Evolutionary conservation across 2,329 filamentous ascomycete genomes (phyloP), one percentile per base, ranked within the genome.

Genomic region (Metarhizium rileyi): DNA sequence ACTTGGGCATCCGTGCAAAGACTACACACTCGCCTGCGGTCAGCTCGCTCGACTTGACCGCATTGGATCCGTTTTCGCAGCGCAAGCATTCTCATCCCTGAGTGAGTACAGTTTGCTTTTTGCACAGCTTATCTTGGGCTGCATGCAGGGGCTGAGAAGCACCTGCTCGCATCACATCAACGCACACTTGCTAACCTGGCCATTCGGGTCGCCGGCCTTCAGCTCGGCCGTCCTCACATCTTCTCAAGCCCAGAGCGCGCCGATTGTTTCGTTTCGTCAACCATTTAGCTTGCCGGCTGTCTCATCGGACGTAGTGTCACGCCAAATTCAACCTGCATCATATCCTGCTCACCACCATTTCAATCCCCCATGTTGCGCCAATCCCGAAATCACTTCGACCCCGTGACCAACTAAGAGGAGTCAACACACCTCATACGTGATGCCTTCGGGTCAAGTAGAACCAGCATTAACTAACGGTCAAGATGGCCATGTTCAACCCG

Each of bases 391-490:
- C 48, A 52, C 44, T 48, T 56, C 53, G 50, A 20, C 30, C 46
- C 28, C 48, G 36, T 50, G 48, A 49, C 22, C 28, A 44, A 26
- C 5, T 33, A 7, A 53, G 49, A 58, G 52, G 42, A 47, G 49
- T 43, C 45, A 46, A 54, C 46, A 52, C 36, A 52, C 51, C 33
- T 51, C 47, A 47, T 53, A 56, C 57, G 60, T 54, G 52, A 72
- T 72, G 69, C 65, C 68, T 58, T 62, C 63, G 53, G 67, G 63
- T 54, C 67, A 69, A 55, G 56, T 61, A 56, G 72, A 74, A 53
- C 55, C 69, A 60, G 67, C 65, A 57, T 61, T 68, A 55, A 59
- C 66, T 52, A 72, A 73, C 61, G 67, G 67, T 55, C 64, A 71
- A 56, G 66, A 70, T 59, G 62, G 61, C 43, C 67, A 70, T 58